phyloP scores from a whole-genome alignment of 2,329 filamentous ascomycete species.

The Magnaporthales sp. region DNA sequence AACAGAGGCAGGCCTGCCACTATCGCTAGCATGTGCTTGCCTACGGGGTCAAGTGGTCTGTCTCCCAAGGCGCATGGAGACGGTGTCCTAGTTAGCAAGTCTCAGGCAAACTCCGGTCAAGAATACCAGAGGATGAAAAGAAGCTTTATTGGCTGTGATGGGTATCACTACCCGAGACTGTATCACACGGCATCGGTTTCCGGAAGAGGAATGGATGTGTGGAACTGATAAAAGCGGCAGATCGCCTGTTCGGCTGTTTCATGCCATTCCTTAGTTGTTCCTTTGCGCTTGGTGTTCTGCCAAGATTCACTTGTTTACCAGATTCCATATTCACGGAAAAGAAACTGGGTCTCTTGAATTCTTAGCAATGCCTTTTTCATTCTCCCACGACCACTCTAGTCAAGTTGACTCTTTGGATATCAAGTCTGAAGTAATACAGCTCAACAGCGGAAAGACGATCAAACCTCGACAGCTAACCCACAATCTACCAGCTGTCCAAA shows the following conservation, averaged over 20 bases:
- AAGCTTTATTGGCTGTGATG: not conserved
- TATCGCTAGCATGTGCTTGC: not conserved
- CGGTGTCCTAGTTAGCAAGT: not conserved
- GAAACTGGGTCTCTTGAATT: not conserved
- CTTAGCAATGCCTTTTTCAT: not conserved
- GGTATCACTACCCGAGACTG: not conserved
- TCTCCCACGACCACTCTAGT: not conserved
- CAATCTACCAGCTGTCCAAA: slow-evolving; percentile 41
- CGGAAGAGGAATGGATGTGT: not conserved
- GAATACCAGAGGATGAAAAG: not conserved
- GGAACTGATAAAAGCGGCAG: not conserved
- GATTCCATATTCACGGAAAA: not conserved
- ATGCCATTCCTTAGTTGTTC: not conserved
- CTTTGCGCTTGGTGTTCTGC: not conserved
- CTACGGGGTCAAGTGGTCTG: not conserved
- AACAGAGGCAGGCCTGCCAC: no score
- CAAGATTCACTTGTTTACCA: not conserved
- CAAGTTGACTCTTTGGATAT: not conserved
- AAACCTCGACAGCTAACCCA: not conserved
- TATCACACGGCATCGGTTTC: not conserved
- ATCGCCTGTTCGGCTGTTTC: not conserved
- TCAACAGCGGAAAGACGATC: not conserved
- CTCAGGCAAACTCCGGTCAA: not conserved
- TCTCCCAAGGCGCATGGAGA: not conserved
- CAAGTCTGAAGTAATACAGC: no score